These are phyloP conservation scores for Teratosphaeria destructans DNA, from an alignment of 2,329 filamentous ascomycete species.

Conservation along the genomic window DNA sequence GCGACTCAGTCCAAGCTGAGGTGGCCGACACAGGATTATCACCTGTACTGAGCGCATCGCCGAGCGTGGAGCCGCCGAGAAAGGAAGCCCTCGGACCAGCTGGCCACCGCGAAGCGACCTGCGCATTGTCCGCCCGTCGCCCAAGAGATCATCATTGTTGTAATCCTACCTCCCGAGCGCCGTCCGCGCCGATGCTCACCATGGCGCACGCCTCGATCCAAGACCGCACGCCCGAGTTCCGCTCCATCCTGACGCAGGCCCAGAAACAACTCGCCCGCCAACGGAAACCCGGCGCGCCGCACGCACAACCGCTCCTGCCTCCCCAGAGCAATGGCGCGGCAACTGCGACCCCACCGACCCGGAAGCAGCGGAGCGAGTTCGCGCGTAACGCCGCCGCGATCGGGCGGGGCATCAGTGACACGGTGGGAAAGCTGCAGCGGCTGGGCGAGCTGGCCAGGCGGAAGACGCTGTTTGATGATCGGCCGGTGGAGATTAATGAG, in stretches of 20 bases:
- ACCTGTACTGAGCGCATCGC: background rate
- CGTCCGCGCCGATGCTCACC: slow-evolving; percentile 6
- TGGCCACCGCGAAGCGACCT: background rate
- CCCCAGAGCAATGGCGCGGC: slow-evolving; percentile 39
- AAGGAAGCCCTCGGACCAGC: background rate
- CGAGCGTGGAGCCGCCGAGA: background rate
- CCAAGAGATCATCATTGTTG: background rate
- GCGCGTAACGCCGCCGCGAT: slow-evolving; percentile 85
- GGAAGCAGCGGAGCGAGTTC: slow-evolving; percentile 67
- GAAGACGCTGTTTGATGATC: slow-evolving; percentile 94
- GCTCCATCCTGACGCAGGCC: slow-evolving; percentile 75
- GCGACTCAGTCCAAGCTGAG: background rate
- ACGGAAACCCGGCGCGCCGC: slow-evolving; percentile 67
- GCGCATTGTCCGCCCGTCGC: slow-evolving; percentile 1
- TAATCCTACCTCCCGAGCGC: background rate
- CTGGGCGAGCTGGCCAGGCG: slow-evolving; percentile 88
- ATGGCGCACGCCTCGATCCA: slow-evolving; percentile 60
- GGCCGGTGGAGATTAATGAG: slow-evolving; percentile 92
- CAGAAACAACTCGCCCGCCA: slow-evolving; percentile 53
- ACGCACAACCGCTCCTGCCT: slow-evolving; percentile 61
- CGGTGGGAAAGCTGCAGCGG: slow-evolving; percentile 91
- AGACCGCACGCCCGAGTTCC: slow-evolving; percentile 93
- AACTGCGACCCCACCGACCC: slow-evolving; percentile 24
- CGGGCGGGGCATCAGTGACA: slow-evolving; percentile 78
- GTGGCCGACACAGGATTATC: background rate